Conservation (phyloP, 164 flowering plant genomes). For the Berberis vulgaris region DNA sequence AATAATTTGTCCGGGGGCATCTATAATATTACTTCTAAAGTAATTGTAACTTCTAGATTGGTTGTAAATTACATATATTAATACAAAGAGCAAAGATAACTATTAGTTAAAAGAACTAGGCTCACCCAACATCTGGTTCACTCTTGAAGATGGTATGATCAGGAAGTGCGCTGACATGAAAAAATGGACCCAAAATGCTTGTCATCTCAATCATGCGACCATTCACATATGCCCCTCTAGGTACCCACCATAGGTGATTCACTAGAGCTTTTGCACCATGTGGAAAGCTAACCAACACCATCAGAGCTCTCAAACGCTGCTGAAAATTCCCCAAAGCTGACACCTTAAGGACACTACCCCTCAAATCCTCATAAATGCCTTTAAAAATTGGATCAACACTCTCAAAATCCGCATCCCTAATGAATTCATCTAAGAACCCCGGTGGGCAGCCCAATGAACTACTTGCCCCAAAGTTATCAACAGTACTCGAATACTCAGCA, state of each 20-base stretch:
- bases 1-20: too few relatives aligned
- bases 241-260: slow-evolving; percentile 85
- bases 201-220: slow-evolving; percentile 94
- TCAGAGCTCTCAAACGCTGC: slow-evolving; percentile 73
- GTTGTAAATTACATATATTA: not conserved
- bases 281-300: slow-evolving; percentile 54
- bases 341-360: slow-evolving; percentile 64
- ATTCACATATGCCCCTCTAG: slow-evolving; percentile 54
- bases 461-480: slow-evolving; percentile 52
- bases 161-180: slow-evolving; percentile 92
- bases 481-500: slow-evolving; percentile 39
- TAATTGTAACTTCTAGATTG: too few relatives aligned
- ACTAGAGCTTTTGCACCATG: slow-evolving; percentile 69
- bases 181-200: slow-evolving; percentile 91
- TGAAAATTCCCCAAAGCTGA: slow-evolving; percentile 90
- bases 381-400: slow-evolving; percentile 67
- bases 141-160: slow-evolving; percentile 73
- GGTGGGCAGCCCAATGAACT: slow-evolving; percentile 44
- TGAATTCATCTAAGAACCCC: slow-evolving; percentile 84
- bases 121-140: slow-evolving; percentile 97
- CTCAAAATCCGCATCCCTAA: slow-evolving; percentile 73
- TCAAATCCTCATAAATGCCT: slow-evolving; percentile 75
- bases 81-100: not conserved
- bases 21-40: too few relatives aligned
- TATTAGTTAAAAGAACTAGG: slow-evolving; percentile 1